Conservation (phyloP, 345 rosid genomes). For the Kernera saxatilis region DNA sequence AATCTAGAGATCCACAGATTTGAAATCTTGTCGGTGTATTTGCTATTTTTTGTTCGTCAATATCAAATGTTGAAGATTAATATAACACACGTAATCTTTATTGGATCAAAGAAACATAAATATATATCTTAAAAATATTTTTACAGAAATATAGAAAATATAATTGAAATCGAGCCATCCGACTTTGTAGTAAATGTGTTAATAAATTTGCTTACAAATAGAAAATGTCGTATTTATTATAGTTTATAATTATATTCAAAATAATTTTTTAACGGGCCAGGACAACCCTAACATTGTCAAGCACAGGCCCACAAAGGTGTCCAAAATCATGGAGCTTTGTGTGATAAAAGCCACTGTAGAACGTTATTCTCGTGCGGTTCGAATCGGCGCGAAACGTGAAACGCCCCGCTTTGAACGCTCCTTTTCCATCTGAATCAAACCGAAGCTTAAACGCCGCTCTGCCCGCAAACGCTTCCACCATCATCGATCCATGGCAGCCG, state of each 20-base stretch:
- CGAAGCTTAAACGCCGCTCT: conserved; percentile 36
- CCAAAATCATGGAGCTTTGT: conserved; percentile 66
- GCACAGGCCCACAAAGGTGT: conserved; percentile 81
- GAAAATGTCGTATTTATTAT: background rate
- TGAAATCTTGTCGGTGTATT: background rate
- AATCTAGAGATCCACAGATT: background rate
- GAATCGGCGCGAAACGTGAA: conserved; percentile 45
- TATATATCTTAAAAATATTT: background rate
- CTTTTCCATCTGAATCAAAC: conserved; percentile 45
- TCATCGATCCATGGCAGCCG: conserved; percentile 76
- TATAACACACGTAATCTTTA: background rate
- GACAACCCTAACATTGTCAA: conserved; percentile 58
- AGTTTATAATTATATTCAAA: background rate
- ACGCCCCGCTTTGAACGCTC: conserved; percentile 43
- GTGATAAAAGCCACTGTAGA: conserved; percentile 69
- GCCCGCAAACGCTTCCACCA: conserved; percentile 72
- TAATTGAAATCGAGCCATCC: background rate
- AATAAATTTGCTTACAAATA: background rate
- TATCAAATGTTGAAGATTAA: background rate
- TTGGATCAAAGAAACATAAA: background rate
- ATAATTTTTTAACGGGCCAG: background rate
- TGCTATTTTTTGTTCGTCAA: background rate
- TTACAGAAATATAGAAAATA: background rate
- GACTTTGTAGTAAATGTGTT: background rate
- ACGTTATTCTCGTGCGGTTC: conserved; percentile 58